Base-by-base conservation (phyloP, 2,329 filamentous ascomycete genomes). In the Claviceps africana region DNA sequence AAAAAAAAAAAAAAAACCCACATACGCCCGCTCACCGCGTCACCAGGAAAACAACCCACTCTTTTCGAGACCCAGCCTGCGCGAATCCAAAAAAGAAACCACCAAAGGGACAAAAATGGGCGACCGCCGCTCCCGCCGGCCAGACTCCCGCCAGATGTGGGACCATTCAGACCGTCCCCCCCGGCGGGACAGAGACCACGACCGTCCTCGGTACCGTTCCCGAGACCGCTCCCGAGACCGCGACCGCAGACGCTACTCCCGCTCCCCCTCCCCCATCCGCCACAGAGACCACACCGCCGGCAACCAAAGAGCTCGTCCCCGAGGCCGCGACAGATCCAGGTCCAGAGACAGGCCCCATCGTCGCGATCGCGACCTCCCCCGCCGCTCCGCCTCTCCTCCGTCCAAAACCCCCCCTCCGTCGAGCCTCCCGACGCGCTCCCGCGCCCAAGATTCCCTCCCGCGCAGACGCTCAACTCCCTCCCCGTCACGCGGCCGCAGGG, bases 121-220 rank as follows among this genome's bases (percentile, higher is more conserved):
- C 48, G 67, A 70, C 55, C 62, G 66, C 48, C 62, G 66, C 47
- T 55, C 57, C 28, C 62, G 65, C 50, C 64, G 67, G 46, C 63
- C 64, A 25, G 80, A 83, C 58, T 79, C 75, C 64, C 75, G 75
- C 49, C 72, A 77, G 50, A 80, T 79, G 74, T 80, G 79, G 77
- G 81, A 85, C 56, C 73, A 77, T 43, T 67, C 71, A 11, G 71
- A 73, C 51, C 67, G 70, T 19, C 67, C 66, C 51, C 65, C 64
- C 51, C 51, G 47, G 33, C 48, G 47, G 17, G 64, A 65, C 51
- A 65, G 67, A 30, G 58, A 61, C 50, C 59, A 63, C 42, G 59
- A 59, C 40, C 52, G 37, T 61, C 61, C 33, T 68, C 70, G 42
- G 62, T 65, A 6, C 33, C 55, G 42, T 21, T 55, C 47, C 61